Evolutionary conservation across 176 grass and related monocot species (phyloP), one percentile per base, ranked within the genome.

Genomic region (Zea mays): DNA sequence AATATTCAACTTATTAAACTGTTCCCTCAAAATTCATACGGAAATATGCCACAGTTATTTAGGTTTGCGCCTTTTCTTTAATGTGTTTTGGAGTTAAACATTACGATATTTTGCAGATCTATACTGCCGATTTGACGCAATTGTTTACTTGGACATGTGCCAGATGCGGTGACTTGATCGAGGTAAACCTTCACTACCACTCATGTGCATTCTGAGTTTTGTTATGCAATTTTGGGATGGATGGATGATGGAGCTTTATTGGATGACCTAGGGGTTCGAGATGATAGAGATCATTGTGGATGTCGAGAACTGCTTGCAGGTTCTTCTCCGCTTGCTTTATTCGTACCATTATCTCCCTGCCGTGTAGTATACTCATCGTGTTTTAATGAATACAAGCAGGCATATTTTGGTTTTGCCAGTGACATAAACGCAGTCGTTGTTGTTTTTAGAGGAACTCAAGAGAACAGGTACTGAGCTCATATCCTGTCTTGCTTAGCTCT

Each of bases 361-460:
- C 7, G 34, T 19, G 1, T 79, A 43, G 12, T 55, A 35, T 86
- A 47, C 45, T 84, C 21, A 74, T 74, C 2, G 0, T 39, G 16
- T 70, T 63, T 65, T 45, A 10, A 15, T 83, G 60, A 65, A 54
- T 42, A 46, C 37, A 62, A 50, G 44, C 90, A 99, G 96, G 96
- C 96, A 72, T 99, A 90, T 79, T 87, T 99, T 27, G 96, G 96
- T 85, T 85, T 95, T 88, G 89, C 89, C 2, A 83, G 88, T 81
- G 85, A 95, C 83, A 85, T 94, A 51, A 95, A 95, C 64, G 87
- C 87, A 72, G 72, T 85, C 5, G 27, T 99, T 43, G 83, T 95
- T 88, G 92, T 93, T 60, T 95, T 99, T 43, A 90, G 96, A 95
- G 96, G 96, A 84, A 99, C 96, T 68, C 92, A 90, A 85, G 92